A percentile compares a stretch with the other conserved stretches of the same genome.
These are phyloP conservation scores for Rhizopus delemar DNA, from an alignment of 371 early-diverging fungal species.

Conservation along the genomic window DNA sequence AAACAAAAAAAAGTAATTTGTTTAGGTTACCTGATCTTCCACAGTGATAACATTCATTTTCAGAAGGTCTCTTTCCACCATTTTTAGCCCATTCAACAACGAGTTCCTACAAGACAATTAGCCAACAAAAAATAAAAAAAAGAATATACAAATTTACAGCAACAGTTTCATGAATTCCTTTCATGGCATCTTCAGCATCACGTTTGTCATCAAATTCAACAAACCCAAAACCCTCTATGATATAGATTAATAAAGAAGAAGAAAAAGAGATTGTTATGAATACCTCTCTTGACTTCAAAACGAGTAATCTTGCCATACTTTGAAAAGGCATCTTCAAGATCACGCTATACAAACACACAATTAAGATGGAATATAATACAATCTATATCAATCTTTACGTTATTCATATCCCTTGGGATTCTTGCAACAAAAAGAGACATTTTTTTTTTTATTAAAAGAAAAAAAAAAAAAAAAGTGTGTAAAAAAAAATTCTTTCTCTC, in stretches of 20 bases:
- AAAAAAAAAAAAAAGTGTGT: slow-evolving; percentile 8
- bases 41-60: slow-evolving; percentile 68
- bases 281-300: slow-evolving; percentile 68
- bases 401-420: slow-evolving; percentile 37
- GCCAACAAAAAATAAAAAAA: background rate
- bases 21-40: slow-evolving; percentile 55
- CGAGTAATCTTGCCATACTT: slow-evolving; percentile 76
- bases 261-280: background rate
- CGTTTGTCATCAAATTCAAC: slow-evolving; percentile 71
- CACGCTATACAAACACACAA: slow-evolving; percentile 39
- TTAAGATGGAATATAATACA: slow-evolving; percentile 1
- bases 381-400: slow-evolving; percentile 23
- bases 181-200: slow-evolving; percentile 74
- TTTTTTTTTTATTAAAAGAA: slow-evolving; percentile 1
- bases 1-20: background rate
- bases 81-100: slow-evolving; percentile 70
- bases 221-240: slow-evolving; percentile 67
- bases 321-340: slow-evolving; percentile 72
- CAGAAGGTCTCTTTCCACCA: slow-evolving; percentile 55
- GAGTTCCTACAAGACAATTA: slow-evolving; percentile 21
- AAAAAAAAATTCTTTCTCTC: background rate
- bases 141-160: slow-evolving; percentile 17
- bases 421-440: slow-evolving; percentile 51
- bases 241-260: too few species aligned
- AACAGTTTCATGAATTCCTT: slow-evolving; percentile 52